phyloP scores from a whole-genome alignment of 179 eudicot species.

The Silene noctiflora region DNA sequence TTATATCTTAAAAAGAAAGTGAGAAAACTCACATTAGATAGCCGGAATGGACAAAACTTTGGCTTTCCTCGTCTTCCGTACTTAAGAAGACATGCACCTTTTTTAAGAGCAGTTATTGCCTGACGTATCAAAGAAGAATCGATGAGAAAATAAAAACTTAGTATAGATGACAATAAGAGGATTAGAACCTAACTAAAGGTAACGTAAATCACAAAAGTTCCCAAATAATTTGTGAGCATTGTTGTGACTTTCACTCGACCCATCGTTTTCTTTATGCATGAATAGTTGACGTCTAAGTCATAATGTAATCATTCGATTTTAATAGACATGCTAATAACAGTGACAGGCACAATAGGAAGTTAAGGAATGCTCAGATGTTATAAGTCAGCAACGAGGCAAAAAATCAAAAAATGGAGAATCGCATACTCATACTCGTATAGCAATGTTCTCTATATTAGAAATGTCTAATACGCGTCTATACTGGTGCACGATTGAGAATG shows the following conservation, averaged over 20 bases:
- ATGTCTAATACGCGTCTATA: too few relatives aligned
- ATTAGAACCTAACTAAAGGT: slow-evolving; percentile 15
- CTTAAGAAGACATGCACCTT: slow-evolving; percentile 87
- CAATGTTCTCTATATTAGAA: neutral
- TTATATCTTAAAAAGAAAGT: neutral
- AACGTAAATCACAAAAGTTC: neutral
- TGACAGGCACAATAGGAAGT: neutral
- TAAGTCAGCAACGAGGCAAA: neutral
- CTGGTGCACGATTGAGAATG: too few relatives aligned
- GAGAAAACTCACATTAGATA: slow-evolving; percentile 68
- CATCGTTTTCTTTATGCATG: neutral
- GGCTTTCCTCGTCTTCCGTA: slow-evolving; percentile 98
- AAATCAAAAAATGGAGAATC: neutral
- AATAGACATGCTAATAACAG: neutral
- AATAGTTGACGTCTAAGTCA: neutral
- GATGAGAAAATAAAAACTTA: neutral
- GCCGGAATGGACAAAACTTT: slow-evolving; percentile 88
- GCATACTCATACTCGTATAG: neutral
- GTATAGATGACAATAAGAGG: slow-evolving; percentile 9
- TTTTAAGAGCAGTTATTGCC: slow-evolving; percentile 97
- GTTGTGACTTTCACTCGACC: neutral
- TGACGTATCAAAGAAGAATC: slow-evolving; percentile 37
- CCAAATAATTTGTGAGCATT: neutral
- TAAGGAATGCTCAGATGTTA: neutral
- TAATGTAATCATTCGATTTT: too few relatives aligned